These are phyloP conservation scores for Salinomyces thailandicus DNA, from an alignment of 2,329 filamentous ascomycete genomes.

Conservation along the genomic window DNA sequence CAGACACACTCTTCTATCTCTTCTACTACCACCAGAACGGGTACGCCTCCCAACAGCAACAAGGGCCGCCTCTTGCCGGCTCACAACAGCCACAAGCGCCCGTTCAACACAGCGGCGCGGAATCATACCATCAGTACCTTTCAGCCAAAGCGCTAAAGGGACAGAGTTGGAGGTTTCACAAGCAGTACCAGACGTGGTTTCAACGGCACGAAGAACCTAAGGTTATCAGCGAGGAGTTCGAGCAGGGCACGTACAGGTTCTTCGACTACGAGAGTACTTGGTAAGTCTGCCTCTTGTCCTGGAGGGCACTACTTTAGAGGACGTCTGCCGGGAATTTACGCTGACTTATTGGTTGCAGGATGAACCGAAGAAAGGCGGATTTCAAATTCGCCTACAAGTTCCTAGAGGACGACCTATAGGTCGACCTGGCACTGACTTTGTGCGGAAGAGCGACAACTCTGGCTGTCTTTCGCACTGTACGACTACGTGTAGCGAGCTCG, in stretches of 20 bases:
- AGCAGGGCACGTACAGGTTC: conserved; percentile 97
- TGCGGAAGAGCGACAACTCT: too few species aligned
- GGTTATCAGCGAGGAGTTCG: conserved; percentile 95
- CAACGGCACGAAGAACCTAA: conserved; percentile 97
- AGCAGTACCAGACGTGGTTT: conserved; percentile 99
- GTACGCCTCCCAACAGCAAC: conserved; percentile 25
- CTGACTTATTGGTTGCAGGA: conserved; percentile 48
- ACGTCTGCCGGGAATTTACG: not conserved
- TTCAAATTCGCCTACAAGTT: conserved; percentile 99
- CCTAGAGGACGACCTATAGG: conserved; percentile 77
- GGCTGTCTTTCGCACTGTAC: too few species aligned
- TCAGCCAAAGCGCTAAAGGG: conserved; percentile 95
- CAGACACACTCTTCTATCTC: conserved; percentile 93
- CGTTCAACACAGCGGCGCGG: conserved; percentile 93
- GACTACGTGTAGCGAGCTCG: too few species aligned
- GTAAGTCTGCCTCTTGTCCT: conserved; percentile 56
- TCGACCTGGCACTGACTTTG: too few species aligned
- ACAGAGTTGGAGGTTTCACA: conserved; percentile 98
- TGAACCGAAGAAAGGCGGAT: conserved; percentile 95
- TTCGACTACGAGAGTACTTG: conserved; percentile 99
- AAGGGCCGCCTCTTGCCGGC: not conserved
- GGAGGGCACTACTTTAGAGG: too few species aligned
- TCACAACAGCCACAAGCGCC: conserved; percentile 37
- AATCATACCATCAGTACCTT: conserved; percentile 86
- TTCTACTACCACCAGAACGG: conserved; percentile 98